Evolutionary conservation across 345 rosid species (phyloP).

Genomic region (Reutealis trisperma): DNA sequence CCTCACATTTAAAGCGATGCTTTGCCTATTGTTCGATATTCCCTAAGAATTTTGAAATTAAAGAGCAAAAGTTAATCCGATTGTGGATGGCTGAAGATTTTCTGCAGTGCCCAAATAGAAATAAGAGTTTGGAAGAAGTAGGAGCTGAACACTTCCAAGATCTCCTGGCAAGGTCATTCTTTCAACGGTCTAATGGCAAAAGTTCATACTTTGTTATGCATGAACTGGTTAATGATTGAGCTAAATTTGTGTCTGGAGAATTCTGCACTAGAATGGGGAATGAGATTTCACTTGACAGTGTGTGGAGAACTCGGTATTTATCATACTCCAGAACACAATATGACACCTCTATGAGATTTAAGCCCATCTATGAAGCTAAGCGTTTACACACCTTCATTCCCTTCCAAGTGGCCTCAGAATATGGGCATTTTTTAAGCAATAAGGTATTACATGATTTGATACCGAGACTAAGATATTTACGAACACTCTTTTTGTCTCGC

Average conservation of each 20-base stretch:
- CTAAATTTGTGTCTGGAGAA: slow-evolving; percentile 24
- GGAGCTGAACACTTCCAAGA: slow-evolving; percentile 16
- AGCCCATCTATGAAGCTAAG: not conserved
- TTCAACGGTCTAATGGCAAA: not conserved
- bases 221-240: slow-evolving; percentile 21
- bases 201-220: slow-evolving; percentile 10
- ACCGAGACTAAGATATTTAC: not conserved
- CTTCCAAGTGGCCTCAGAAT: not conserved
- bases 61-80: not conserved
- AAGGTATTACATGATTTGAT: not conserved
- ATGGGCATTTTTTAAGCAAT: not conserved
- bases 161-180: slow-evolving; percentile 24
- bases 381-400: not conserved
- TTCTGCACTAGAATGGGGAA: not conserved
- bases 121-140: slow-evolving; percentile 10
- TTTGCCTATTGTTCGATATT: not conserved
- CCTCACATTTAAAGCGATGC: not conserved
- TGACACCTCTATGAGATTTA: not conserved
- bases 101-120: not conserved
- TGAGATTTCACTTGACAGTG: not conserved
- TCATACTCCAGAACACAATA: not conserved
- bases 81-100: slow-evolving; percentile 31
- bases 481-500: not conserved
- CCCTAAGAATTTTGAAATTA: not conserved
- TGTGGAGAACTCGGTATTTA: not conserved